Evolutionary conservation across 345 rosid species (phyloP).

Genomic region (Xanthoceras sorbifolium): DNA sequence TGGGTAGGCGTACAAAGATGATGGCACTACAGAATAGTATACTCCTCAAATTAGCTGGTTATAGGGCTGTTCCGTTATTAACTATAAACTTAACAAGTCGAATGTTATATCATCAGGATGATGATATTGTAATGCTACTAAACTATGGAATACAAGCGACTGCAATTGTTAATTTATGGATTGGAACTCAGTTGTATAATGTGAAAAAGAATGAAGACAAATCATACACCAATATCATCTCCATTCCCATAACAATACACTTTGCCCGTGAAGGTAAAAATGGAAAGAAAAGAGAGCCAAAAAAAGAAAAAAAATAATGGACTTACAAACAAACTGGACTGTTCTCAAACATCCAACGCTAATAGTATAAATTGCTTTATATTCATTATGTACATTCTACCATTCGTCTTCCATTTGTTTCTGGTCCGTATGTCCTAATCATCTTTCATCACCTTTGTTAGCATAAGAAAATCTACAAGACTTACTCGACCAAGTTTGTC

Average conservation of each 20-base stretch:
- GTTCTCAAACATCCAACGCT: too few species aligned
- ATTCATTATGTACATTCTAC: background rate
- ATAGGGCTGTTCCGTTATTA: background rate
- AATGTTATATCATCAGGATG: background rate
- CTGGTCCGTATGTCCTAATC: background rate
- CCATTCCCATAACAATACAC: background rate
- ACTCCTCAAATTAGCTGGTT: background rate
- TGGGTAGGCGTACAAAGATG: background rate
- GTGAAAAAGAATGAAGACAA: background rate
- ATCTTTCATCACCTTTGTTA: background rate
- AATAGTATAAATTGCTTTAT: background rate
- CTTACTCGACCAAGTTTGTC: background rate
- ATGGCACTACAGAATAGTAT: background rate
- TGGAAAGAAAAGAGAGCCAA: background rate
- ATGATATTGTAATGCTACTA: background rate
- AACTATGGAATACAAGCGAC: background rate
- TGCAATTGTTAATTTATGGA: background rate
- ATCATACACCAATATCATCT: background rate
- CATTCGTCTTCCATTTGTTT: background rate
- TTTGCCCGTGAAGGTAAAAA: background rate
- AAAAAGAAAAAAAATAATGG: background rate
- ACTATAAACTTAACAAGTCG: background rate
- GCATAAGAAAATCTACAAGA: background rate
- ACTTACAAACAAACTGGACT: background rate
- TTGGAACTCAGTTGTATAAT: background rate